Percentiles rank a stretch among this genome's conserved stretches.
Evolutionary conservation across 1,284 basidiomycete genomes (phyloP).

Genomic region (Ustanciosporium gigantosporum): DNA sequence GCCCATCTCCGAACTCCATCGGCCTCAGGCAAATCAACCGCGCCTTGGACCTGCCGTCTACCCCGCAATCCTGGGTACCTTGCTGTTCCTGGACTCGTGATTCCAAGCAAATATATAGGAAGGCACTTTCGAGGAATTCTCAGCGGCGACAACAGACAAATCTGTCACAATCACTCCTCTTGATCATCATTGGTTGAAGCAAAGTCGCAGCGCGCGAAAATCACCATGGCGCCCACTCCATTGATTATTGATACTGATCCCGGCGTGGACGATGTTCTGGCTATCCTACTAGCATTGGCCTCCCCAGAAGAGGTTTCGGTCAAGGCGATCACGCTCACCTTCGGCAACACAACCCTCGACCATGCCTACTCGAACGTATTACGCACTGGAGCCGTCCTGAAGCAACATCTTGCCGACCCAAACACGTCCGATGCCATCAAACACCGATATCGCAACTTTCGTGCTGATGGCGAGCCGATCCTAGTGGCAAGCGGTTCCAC

Average conservation of each 20-base stretch:
- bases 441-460: slow-evolving; percentile 58
- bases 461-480: slow-evolving; percentile 17
- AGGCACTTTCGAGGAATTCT: too few relatives aligned
- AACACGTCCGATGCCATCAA: slow-evolving; percentile 51
- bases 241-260: slow-evolving; percentile 59
- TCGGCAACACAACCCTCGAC: slow-evolving; percentile 63
- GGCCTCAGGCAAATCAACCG: too few relatives aligned
- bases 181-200: too few relatives aligned
- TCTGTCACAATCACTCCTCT: too few relatives aligned
- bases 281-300: slow-evolving; percentile 64
- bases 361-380: slow-evolving; percentile 66
- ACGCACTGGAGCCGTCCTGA: slow-evolving; percentile 70
- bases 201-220: too few relatives aligned
- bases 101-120: too few relatives aligned
- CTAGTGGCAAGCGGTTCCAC: slow-evolving; percentile 37
- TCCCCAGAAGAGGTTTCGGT: slow-evolving; percentile 47
- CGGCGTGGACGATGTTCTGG: slow-evolving; percentile 87
- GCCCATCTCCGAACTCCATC: too few relatives aligned
- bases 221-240: slow-evolving; percentile 13
- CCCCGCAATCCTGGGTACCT: too few relatives aligned
- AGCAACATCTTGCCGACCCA: slow-evolving; percentile 70
- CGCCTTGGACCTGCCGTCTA: too few relatives aligned
- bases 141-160: too few relatives aligned
- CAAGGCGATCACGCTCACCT: slow-evolving; percentile 71
- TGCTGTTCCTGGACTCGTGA: too few relatives aligned